Evolutionary conservation across 1,284 basidiomycete genomes (phyloP).

Genomic region (Ganoderma resinaceum): DNA sequence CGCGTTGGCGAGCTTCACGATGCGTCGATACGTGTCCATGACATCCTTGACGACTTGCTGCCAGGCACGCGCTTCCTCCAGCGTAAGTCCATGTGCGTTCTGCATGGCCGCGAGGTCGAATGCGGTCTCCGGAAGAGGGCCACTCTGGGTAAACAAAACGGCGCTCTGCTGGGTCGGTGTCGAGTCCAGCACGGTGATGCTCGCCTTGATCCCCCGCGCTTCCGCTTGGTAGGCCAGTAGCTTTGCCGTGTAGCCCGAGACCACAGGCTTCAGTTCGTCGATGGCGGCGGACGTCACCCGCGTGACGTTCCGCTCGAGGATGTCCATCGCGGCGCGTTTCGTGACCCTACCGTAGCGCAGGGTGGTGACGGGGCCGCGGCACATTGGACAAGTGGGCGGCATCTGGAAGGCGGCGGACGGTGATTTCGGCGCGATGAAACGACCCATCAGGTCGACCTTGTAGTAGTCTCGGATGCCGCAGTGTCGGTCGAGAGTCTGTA

Average conservation of each 20-base stretch:
- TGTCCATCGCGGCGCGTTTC: slow-evolving; percentile 67
- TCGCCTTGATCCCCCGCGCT: slow-evolving; percentile 18
- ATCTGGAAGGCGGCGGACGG: slow-evolving; percentile 51
- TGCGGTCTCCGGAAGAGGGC: slow-evolving; percentile 16
- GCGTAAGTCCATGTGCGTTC: slow-evolving; percentile 19
- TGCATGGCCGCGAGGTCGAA: slow-evolving; percentile 22
- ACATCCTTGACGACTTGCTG: slow-evolving; percentile 41
- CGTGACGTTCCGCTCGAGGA: slow-evolving; percentile 68
- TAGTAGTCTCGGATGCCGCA: slow-evolving; percentile 66
- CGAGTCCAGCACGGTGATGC: background rate
- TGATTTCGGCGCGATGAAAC: slow-evolving; percentile 50
- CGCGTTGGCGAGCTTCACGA: slow-evolving; percentile 46
- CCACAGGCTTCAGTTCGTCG: slow-evolving; percentile 18
- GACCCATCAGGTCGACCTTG: slow-evolving; percentile 40
- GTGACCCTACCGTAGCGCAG: slow-evolving; percentile 65
- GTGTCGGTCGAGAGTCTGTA: slow-evolving; percentile 73
- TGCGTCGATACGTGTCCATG: slow-evolving; percentile 44
- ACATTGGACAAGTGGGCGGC: slow-evolving; percentile 65
- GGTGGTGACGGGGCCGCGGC: slow-evolving; percentile 55
- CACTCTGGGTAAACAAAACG: slow-evolving; percentile 7
- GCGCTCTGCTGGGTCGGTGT: background rate
- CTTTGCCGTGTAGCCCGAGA: slow-evolving; percentile 10
- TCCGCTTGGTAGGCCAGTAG: slow-evolving; percentile 13
- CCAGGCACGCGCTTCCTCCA: slow-evolving; percentile 47
- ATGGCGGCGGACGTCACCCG: slow-evolving; percentile 51